Evolutionary conservation across 805 yeast species (phyloP).

Genomic region (Candida stauntonica): DNA sequence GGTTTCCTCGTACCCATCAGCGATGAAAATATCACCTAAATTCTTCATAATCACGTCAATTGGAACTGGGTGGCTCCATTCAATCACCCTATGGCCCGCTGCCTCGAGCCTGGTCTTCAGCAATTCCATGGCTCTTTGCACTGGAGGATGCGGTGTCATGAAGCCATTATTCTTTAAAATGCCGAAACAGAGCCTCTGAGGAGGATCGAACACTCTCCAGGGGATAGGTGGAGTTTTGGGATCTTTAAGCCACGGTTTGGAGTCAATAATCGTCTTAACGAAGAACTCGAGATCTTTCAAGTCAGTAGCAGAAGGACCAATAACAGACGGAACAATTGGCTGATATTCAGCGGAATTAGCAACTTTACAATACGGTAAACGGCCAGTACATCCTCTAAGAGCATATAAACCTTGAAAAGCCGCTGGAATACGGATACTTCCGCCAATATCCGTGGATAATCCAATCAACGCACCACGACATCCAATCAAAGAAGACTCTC

Average conservation of each 20-base stretch:
- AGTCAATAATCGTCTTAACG: conserved; percentile 28
- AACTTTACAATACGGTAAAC: conserved; percentile 34
- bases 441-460: conserved; percentile 52
- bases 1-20: conserved; percentile 9
- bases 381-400: conserved; percentile 39
- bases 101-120: conserved; percentile 24
- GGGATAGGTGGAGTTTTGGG: conserved; percentile 34
- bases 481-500: conserved; percentile 45
- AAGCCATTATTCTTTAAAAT: conserved; percentile 37
- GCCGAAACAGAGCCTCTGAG: conserved; percentile 37
- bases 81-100: conserved; percentile 40
- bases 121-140: conserved; percentile 39
- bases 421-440: conserved; percentile 46
- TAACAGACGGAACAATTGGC: conserved; percentile 48
- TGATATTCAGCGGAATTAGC: conserved; percentile 29
- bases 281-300: conserved; percentile 34
- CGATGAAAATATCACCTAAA: conserved; percentile 5
- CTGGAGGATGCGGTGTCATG: conserved; percentile 48
- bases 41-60: conserved; percentile 1
- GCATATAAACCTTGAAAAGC: conserved; percentile 38
- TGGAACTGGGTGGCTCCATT: conserved; percentile 21
- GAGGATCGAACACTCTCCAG: conserved; percentile 26
- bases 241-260: conserved; percentile 40
- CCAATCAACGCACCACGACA: conserved; percentile 43
- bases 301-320: conserved; percentile 43